phyloP scores from a whole-genome alignment of 2,329 filamentous ascomycete genomes.

The Graphilbum sp. region DNA sequence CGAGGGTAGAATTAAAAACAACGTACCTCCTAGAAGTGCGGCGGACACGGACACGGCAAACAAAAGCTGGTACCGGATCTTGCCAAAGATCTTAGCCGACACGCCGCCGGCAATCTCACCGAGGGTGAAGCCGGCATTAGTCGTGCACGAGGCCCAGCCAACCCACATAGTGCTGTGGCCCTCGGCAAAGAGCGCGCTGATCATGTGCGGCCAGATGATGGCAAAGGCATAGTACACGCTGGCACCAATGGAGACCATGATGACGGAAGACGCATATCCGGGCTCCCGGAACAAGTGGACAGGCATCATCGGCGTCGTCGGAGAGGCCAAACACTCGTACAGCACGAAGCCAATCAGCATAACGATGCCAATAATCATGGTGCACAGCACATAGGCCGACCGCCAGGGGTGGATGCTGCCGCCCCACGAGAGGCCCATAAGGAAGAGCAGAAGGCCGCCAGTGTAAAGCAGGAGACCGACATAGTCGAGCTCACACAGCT shows the following conservation, averaged over 20 bases:
- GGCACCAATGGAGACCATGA: slow-evolving; percentile 17
- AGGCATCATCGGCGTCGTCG: slow-evolving; percentile 15
- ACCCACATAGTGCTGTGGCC: not conserved
- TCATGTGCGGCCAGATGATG: slow-evolving; percentile 20
- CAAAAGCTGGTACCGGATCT: not conserved
- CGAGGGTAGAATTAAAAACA: not conserved
- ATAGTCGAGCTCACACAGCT: slow-evolving; percentile 24
- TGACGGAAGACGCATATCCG: slow-evolving; percentile 15
- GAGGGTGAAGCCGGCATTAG: not conserved
- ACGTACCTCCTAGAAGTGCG: not conserved
- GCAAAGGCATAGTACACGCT: slow-evolving; percentile 20
- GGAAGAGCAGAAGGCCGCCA: slow-evolving; percentile 22
- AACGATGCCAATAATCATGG: slow-evolving; percentile 21
- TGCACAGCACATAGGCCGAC: slow-evolving; percentile 19
- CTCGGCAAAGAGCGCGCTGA: slow-evolving; percentile 12
- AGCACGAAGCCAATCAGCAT: slow-evolving; percentile 19
- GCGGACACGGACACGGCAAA: not conserved
- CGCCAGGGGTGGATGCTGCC: slow-evolving; percentile 25
- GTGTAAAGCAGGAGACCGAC: slow-evolving; percentile 26
- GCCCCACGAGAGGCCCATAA: slow-evolving; percentile 27
- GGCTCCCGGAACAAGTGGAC: slow-evolving; percentile 19
- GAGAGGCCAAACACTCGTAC: slow-evolving; percentile 15
- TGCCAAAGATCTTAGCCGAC: not conserved
- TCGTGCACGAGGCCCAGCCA: not conserved
- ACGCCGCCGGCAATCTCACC: not conserved